Base-by-base conservation (phyloP, 2,329 filamentous ascomycete genomes). In the Cladophialophora yegresii region DNA sequence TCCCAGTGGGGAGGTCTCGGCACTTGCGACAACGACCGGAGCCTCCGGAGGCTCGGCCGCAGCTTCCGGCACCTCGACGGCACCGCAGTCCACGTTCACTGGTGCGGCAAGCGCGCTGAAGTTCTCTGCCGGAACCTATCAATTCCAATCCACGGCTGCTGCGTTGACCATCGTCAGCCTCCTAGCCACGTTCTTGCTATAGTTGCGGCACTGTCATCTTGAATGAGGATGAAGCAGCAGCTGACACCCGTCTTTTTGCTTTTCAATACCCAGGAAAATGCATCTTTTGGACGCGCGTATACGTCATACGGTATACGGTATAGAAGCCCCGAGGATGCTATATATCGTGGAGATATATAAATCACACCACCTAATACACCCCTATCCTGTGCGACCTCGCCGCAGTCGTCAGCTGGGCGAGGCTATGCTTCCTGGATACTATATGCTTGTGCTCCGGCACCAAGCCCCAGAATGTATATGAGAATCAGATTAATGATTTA, bases 11-110 rank as follows among this genome's bases (percentile, higher is more conserved):
- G 10, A 33, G 9, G 26, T 53, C 30, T 59, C 57, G 28, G n/a
- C 40, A 22, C 20, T 13, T 43, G 22, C 43, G 9, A 45, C 59
- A 23, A 33, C 28, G 16, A 45, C 33, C 2, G 36, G 30, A 13
- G 5, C 54, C 7, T 45, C 43, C 32, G 40, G 26, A 23, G 26
- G 54, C 26, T 28, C 20, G 28, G 32, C 9, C 12, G 23, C 59
- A 26, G 28, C 23, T 12, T 45, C 36, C 40, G 10, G 10, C 28
- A 43, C 54, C 12, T 45, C 55, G 10, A 51, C 30, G 9, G 55
- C 56, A 20, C 54, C 61, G 6, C 22, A 49, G 26, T 57, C 62
- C 12, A 26, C 62, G 2, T 66, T 67, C 26, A 45, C 61, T 7
- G 62, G 65, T 28, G 61, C 57, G 4, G 62, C 61, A 10, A 32